Evolutionary conservation across 1,139 yeast genomes (phyloP).

Genomic region (Saccharomycopsis hybrid): DNA sequence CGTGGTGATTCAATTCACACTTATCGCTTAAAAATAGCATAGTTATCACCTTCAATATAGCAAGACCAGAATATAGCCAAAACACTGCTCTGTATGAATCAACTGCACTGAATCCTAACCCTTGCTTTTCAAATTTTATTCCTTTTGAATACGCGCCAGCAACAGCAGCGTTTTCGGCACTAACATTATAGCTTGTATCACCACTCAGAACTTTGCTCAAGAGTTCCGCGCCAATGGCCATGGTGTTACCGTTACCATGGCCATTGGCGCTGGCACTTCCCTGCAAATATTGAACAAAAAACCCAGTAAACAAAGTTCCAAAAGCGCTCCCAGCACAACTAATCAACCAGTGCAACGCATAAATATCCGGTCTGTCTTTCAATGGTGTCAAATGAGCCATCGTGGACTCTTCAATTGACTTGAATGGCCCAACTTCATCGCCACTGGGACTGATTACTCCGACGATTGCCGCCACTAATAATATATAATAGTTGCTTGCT

Average conservation of each 20-base stretch:
- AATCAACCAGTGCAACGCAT: conserved; percentile 47
- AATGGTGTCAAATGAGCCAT: conserved; percentile 74
- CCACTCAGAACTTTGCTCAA: too few species aligned
- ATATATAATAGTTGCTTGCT: conserved; percentile 37
- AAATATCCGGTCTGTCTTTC: conserved; percentile 63
- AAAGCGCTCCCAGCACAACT: conserved; percentile 72
- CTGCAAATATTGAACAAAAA: conserved; percentile 42
- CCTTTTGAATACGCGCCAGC: too few species aligned
- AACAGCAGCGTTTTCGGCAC: conserved; percentile 10
- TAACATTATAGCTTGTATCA: conserved; percentile 21
- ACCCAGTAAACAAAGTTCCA: conserved; percentile 66
- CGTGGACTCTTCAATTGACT: conserved; percentile 80
- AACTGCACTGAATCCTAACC: conserved; percentile 19
- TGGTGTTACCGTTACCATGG: too few species aligned
- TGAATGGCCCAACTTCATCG: conserved; percentile 90
- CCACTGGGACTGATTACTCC: conserved; percentile 88
- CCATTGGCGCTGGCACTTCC: too few species aligned
- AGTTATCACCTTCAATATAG: conserved; percentile 46
- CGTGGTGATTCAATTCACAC: conserved; percentile 39
- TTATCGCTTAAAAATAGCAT: conserved; percentile 48
- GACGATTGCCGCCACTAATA: conserved; percentile 60
- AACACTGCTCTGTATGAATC: conserved; percentile 56
- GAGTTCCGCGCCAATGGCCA: too few species aligned
- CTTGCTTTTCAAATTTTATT: too few species aligned
- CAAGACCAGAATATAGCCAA: conserved; percentile 49